Evolutionary conservation across 2,329 filamentous ascomycete genomes (phyloP).

Genomic region (Paecilomyces sp.): DNA sequence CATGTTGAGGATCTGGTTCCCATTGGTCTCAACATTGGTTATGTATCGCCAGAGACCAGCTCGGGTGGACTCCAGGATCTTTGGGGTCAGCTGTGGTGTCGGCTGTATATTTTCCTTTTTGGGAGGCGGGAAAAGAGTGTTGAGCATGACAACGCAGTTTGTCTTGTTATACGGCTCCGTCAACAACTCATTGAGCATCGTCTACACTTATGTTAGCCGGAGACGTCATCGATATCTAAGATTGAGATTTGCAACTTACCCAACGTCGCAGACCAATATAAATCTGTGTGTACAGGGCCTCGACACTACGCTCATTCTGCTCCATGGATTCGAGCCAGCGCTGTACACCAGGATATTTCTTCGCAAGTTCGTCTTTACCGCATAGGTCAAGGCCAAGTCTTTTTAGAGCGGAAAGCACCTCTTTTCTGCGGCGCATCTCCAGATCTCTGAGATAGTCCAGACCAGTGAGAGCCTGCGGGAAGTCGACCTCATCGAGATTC

Average conservation of each 20-base stretch:
- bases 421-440: slow-evolving; percentile 52
- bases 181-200: slow-evolving; percentile 59
- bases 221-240: neutral
- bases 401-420: slow-evolving; percentile 48
- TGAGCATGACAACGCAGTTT: slow-evolving; percentile 62
- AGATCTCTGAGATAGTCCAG: slow-evolving; percentile 61
- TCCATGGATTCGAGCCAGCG: slow-evolving; percentile 49
- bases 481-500: slow-evolving; percentile 53
- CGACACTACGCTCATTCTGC: slow-evolving; percentile 44
- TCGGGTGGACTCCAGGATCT: slow-evolving; percentile 51
- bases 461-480: slow-evolving; percentile 57
- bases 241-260: slow-evolving; percentile 36
- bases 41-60: slow-evolving; percentile 58
- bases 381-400: slow-evolving; percentile 47
- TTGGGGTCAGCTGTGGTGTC: slow-evolving; percentile 45
- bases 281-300: slow-evolving; percentile 53
- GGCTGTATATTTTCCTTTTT: slow-evolving; percentile 37
- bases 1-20: slow-evolving; percentile 45
- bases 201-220: slow-evolving; percentile 32
- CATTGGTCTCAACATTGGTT: slow-evolving; percentile 49
- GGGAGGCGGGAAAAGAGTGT: slow-evolving; percentile 58
- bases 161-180: slow-evolving; percentile 56
- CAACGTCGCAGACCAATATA: slow-evolving; percentile 57
- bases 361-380: slow-evolving; percentile 42
- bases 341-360: slow-evolving; percentile 48